Conservation (phyloP, 345 rosid species). For the Brassica carinata region DNA sequence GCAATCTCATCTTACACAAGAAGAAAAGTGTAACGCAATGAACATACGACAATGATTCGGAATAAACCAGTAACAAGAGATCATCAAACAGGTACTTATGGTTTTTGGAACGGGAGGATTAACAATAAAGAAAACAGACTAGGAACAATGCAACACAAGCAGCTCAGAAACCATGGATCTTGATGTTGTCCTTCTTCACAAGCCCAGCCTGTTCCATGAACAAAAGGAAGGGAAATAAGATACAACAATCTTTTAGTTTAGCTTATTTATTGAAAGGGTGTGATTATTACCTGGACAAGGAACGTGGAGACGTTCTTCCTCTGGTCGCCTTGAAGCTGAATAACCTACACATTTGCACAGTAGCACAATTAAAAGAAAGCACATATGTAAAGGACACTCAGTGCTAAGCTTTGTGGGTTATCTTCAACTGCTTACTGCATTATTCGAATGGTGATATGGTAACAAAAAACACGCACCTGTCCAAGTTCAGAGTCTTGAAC, state of each 20-base stretch:
- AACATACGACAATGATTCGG: neutral
- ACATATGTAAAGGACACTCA: neutral
- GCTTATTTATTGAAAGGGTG: neutral
- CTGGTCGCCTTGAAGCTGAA: conserved; percentile 89
- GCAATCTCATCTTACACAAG: conserved; percentile 15
- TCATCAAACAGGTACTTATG: neutral
- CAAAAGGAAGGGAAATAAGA: neutral
- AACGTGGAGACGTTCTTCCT: conserved; percentile 78
- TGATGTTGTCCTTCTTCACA: conserved; percentile 96
- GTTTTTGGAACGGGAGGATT: neutral
- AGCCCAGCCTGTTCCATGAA: conserved; percentile 66
- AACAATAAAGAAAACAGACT: neutral
- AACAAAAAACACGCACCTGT: conserved; percentile 48
- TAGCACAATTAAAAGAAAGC: neutral
- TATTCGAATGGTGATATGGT: neutral
- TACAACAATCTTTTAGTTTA: neutral
- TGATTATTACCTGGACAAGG: conserved; percentile 58
- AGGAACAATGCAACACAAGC: neutral
- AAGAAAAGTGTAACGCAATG: neutral
- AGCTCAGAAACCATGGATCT: conserved; percentile 91
- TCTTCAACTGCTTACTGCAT: neutral
- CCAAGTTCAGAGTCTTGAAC: conserved; percentile 86
- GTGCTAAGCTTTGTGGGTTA: neutral
- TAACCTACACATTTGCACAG: conserved; percentile 46
- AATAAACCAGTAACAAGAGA: neutral